Evolutionary conservation across 2,329 filamentous ascomycete genomes (phyloP).

Genomic region (Pyrenophora teres): DNA sequence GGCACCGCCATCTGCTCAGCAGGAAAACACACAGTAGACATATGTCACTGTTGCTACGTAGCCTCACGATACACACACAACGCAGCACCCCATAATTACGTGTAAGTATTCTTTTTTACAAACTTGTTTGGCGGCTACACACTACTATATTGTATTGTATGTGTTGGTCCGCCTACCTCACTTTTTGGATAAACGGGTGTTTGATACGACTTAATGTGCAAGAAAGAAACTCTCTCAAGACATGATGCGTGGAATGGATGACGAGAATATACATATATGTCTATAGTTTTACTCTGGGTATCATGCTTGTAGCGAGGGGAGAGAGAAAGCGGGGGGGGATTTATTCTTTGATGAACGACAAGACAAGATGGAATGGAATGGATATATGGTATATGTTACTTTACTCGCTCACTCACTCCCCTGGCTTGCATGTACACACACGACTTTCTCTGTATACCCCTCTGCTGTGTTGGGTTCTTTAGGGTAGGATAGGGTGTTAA

Average conservation of each 20-base stretch:
- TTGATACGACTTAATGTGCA: slow-evolving; percentile 10
- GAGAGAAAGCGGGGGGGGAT: neutral
- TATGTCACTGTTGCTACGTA: neutral
- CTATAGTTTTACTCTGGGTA: neutral
- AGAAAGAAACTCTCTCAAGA: neutral
- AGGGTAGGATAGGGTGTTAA: too few species aligned
- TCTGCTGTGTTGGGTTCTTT: too few species aligned
- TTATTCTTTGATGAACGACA: neutral
- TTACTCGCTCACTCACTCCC: too few species aligned
- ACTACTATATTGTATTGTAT: too few species aligned
- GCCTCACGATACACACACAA: neutral
- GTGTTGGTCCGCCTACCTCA: neutral
- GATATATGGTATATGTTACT: neutral
- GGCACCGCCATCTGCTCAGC: slow-evolving; percentile 32
- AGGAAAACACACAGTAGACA: slow-evolving; percentile 18
- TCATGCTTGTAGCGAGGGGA: too few species aligned
- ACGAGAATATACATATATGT: slow-evolving; percentile 2
- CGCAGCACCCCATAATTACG: neutral
- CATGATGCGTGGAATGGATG: neutral
- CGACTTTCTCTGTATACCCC: too few species aligned
- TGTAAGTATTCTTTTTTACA: slow-evolving; percentile 11
- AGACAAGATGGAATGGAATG: neutral
- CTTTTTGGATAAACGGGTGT: neutral
- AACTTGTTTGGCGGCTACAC: neutral
- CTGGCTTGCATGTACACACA: too few species aligned